Evolutionary conservation across 208 protist species (phyloP).

Genomic region (Trypanosoma avium): DNA sequence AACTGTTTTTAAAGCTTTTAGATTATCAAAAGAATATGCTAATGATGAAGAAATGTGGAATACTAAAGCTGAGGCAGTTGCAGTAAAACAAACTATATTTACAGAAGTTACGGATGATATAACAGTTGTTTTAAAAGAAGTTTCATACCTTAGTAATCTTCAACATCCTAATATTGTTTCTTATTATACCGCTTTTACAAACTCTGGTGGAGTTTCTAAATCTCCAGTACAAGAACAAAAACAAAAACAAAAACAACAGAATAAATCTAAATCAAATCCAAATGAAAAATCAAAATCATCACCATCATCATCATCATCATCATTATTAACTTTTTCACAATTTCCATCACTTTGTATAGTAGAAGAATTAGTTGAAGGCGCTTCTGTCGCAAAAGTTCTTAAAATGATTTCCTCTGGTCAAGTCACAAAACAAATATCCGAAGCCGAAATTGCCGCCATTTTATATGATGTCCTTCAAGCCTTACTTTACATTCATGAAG

Average conservation of each 20-base stretch:
- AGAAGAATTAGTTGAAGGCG: slow-evolving; percentile 38
- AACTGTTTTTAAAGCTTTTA: slow-evolving; percentile 35
- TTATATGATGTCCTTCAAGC: slow-evolving; percentile 48
- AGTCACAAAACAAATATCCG: slow-evolving; percentile 29
- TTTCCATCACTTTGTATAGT: slow-evolving; percentile 37
- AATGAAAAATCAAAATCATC: too few species aligned
- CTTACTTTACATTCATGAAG: slow-evolving; percentile 73
- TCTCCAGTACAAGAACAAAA: background rate
- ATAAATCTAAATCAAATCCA: too few species aligned
- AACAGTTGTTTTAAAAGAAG: slow-evolving; percentile 31
- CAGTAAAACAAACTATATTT: slow-evolving; percentile 32
- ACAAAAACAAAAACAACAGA: background rate
- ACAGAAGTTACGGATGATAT: slow-evolving; percentile 31
- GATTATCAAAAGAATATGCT: slow-evolving; percentile 7
- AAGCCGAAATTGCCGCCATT: slow-evolving; percentile 56
- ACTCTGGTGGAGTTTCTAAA: background rate
- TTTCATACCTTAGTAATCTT: slow-evolving; percentile 32
- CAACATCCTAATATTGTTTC: slow-evolving; percentile 30
- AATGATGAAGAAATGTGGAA: slow-evolving; percentile 22
- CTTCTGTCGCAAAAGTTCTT: slow-evolving; percentile 33
- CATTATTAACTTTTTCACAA: slow-evolving; percentile 6
- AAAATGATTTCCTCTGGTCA: slow-evolving; percentile 16
- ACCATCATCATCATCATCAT: background rate
- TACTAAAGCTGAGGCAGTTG: slow-evolving; percentile 12
- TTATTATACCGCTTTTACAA: slow-evolving; percentile 34